Percentiles rank a stretch among this genome's conserved stretches.
phyloP scores from a whole-genome alignment of 176 grass and related monocot species.

The Canna indica region DNA sequence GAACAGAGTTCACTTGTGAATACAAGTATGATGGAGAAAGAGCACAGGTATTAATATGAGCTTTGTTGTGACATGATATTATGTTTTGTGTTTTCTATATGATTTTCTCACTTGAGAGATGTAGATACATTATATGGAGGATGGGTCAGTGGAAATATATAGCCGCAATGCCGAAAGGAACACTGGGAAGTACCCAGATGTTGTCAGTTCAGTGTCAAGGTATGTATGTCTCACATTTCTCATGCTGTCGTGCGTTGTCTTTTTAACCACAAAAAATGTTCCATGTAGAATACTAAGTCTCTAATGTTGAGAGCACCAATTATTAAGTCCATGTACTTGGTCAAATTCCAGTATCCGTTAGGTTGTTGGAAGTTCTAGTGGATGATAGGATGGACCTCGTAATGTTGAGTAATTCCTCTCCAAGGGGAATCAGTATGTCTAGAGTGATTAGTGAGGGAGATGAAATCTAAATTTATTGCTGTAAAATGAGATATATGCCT shows the following conservation, averaged over 20 bases:
- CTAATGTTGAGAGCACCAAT: neutral
- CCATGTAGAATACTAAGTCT: no score
- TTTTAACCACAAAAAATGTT: no score
- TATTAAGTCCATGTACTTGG: neutral
- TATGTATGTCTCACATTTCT: slow-evolving; percentile 14
- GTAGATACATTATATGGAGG: slow-evolving; percentile 98
- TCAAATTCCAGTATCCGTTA: neutral
- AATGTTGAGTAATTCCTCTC: neutral
- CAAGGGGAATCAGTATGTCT: neutral
- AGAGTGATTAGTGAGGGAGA: neutral
- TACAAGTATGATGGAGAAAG: slow-evolving; percentile 99
- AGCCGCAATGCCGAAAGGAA: slow-evolving; percentile 98
- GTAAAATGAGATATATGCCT: neutral
- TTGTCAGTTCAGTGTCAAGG: slow-evolving; percentile 79
- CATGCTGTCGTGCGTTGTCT: neutral
- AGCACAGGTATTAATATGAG: slow-evolving; percentile 55
- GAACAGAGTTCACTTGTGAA: slow-evolving; percentile 93
- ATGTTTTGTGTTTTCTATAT: slow-evolving; percentile 6
- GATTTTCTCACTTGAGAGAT: slow-evolving; percentile 19
- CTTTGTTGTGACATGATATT: neutral
- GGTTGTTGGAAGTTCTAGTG: neutral
- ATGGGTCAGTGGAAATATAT: slow-evolving; percentile 92
- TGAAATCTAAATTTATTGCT: no score
- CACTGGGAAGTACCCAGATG: slow-evolving; percentile 96
- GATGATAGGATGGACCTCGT: neutral